Percentiles rank a stretch among this genome's conserved stretches.
Conservation (phyloP, 139 green algal genomes). For the Edaphochlamys debaryana region DNA sequence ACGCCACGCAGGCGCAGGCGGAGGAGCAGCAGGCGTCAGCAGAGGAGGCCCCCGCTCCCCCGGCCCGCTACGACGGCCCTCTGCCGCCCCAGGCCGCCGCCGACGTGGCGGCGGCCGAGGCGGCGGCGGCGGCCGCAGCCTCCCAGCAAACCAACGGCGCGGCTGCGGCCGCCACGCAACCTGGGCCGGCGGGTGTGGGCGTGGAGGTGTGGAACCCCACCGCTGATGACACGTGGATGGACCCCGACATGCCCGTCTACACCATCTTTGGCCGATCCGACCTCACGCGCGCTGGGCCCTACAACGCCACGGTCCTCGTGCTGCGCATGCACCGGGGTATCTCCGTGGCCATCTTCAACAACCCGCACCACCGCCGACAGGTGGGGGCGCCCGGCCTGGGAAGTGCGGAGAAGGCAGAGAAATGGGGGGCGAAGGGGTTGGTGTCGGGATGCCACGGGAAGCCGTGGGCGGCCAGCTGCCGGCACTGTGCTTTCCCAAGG, state of each 20-base stretch:
- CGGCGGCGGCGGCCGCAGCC: neutral
- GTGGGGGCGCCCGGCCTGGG: too few relatives aligned
- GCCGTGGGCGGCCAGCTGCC: too few relatives aligned
- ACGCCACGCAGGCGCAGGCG: too few relatives aligned
- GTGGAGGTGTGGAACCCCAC: neutral
- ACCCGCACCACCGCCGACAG: slow-evolving; percentile 13
- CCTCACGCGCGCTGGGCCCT: neutral
- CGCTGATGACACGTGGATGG: slow-evolving; percentile 16
- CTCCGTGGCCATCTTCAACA: slow-evolving; percentile 18
- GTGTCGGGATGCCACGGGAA: too few relatives aligned
- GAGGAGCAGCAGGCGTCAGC: neutral
- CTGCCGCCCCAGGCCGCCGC: too few relatives aligned
- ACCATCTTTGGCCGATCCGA: neutral
- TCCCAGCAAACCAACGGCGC: neutral
- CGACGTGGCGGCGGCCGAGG: too few relatives aligned
- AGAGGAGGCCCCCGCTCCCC: neutral
- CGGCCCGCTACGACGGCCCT: too few relatives aligned
- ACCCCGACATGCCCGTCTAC: neutral
- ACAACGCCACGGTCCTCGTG: neutral
- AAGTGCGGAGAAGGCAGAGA: too few relatives aligned
- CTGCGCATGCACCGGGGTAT: slow-evolving; percentile 16
- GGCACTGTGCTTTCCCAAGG: too few relatives aligned
- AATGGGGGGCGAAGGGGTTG: too few relatives aligned
- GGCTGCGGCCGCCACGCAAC: neutral
- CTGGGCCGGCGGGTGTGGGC: too few relatives aligned